Evolutionary conservation across 164 flowering plant species (phyloP), one percentile per base, ranked within the genome.

Genomic region (Umbilicus rupestris): DNA sequence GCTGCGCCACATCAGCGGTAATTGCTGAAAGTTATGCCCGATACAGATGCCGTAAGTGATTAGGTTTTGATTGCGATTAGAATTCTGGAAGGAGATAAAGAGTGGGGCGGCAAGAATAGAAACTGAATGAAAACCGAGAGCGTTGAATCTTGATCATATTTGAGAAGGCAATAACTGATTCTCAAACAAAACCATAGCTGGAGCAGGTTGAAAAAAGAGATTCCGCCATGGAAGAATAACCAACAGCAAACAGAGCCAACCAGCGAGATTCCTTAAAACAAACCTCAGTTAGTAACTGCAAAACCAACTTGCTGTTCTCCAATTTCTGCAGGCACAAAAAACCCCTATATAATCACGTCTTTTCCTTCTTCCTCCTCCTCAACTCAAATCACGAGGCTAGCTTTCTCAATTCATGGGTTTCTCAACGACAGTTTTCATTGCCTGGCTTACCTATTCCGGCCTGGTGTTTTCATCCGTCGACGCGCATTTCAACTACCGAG

Each of bases 401-500:
- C n/a, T n/a, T n/a, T n/a, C n/a, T 9, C 15, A 52, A 2, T 55
- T 55, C 60, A 55, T 55, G 60, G 60, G 33, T 28, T 16, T 9
- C 60, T 28, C 67, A 4, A 49, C 8, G 19, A 69, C 73, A 72
- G 65, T 81, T n/a, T 22, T 70, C 2, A 46, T 80, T 52, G 78
- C 77, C 10, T 81, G 74, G 78, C 39, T 82, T 1, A 67, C 71
- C 42, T 5, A 75, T 2, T 82, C 71, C 22, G 70, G 67, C 62
- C 74, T 68, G 19, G 17, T 69, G 31, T 60, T 77, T 19, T 58
- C 76, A 15, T 19, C 33, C 8, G 83, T 74, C 39, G 42, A 74
- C 31, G 85, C 72, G 3, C 47, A 66, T 68, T 78, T 86, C n/a
- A 37, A 87, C 72, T 92, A 92, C 73, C 83, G 82, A 67, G 96